phyloP scores from a whole-genome alignment of 2,329 filamentous ascomycete species.

The Chaetomiaceae sp. region DNA sequence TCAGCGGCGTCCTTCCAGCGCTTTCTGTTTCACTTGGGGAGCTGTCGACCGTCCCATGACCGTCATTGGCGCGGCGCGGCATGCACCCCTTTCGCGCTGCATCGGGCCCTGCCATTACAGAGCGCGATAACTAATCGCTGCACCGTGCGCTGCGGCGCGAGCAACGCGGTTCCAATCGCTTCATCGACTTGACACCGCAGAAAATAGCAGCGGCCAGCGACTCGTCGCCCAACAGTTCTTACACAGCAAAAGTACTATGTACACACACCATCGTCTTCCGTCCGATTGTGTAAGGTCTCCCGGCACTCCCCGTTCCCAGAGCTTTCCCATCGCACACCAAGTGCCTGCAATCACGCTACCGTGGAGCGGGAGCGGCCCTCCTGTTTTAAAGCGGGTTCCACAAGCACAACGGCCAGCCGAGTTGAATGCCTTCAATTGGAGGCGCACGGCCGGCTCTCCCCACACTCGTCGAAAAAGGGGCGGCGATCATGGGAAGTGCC shows the following conservation, averaged over 20 bases:
- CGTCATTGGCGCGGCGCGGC: conserved; percentile 26
- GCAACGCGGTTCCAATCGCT: conserved; percentile 8
- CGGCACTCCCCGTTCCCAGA: not conserved
- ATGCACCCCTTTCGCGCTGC: conserved; percentile 38
- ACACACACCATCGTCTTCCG: too few relatives aligned
- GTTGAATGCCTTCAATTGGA: not conserved
- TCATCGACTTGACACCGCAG: not conserved
- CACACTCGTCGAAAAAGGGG: conserved; percentile 1
- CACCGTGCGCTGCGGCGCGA: conserved; percentile 12
- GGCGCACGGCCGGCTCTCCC: not conserved
- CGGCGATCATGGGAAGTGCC: not conserved
- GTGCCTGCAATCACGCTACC: not conserved
- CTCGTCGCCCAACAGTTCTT: not conserved
- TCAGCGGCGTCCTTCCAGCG: conserved; percentile 27
- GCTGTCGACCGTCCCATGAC: not conserved
- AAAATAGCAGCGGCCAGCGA: conserved; percentile 19
- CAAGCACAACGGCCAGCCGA: not conserved
- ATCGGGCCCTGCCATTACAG: conserved; percentile 23
- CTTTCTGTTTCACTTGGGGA: conserved; percentile 34
- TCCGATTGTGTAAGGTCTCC: too few relatives aligned
- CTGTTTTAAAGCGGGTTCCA: not conserved
- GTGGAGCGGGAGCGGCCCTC: not conserved
- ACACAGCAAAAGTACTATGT: too few relatives aligned
- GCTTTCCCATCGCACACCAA: not conserved
- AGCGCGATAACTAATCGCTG: too few relatives aligned